Conservation (phyloP, 2,329 filamentous ascomycete species). For the Mycosphaerelloides madeirae region DNA sequence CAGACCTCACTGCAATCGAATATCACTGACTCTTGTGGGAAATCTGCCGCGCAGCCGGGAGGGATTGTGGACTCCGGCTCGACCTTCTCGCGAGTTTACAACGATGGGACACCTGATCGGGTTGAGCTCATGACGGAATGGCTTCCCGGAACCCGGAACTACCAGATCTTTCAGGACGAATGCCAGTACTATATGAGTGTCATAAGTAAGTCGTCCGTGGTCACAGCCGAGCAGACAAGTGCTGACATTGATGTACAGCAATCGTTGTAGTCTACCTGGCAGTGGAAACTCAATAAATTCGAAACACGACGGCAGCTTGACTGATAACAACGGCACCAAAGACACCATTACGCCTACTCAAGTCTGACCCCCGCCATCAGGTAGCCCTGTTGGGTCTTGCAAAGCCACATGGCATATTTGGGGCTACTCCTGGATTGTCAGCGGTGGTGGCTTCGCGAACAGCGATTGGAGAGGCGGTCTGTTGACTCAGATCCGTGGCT, state of each 20-base stretch:
- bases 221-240: background rate
- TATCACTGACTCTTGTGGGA: constrained; percentile 5
- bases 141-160: constrained; percentile 5
- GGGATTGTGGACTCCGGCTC: constrained; percentile 1
- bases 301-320: constrained; percentile 9
- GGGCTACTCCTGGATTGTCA: constrained; percentile 46
- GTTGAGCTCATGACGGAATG: constrained; percentile 3
- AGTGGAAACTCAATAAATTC: constrained; percentile 8
- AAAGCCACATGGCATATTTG: background rate
- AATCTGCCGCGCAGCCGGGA: background rate
- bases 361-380: constrained; percentile 1
- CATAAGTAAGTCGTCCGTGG: constrained; percentile 1
- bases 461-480: background rate
- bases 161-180: constrained; percentile 8
- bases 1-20: constrained; percentile 4
- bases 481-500: background rate
- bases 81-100: constrained; percentile 2
- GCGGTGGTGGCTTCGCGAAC: constrained; percentile 48
- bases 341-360: constrained; percentile 4
- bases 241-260: background rate
- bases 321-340: constrained; percentile 4
- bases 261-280: constrained; percentile 3
- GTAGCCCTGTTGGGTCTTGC: constrained; percentile 1
- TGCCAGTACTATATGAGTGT: constrained; percentile 7
- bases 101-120: constrained; percentile 3